Evolutionary conservation across 345 rosid genomes (phyloP), one percentile per base, ranked within the genome.

Genomic region (Salix caprea): DNA sequence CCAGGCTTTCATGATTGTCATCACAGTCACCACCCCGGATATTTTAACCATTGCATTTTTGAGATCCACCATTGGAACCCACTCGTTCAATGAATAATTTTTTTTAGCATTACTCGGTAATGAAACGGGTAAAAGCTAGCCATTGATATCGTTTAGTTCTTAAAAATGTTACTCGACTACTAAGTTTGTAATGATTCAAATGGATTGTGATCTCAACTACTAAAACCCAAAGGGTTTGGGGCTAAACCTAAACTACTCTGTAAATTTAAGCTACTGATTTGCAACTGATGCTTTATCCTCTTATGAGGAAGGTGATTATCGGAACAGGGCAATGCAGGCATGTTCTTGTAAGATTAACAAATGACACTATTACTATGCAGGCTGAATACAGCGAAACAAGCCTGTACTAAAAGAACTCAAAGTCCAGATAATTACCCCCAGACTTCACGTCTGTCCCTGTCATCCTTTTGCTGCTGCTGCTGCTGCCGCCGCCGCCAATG

Each of bases 401-500:
- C 72, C 73, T 66, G 52, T 78, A 56, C 84, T 91, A 95, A 78
- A 96, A 96, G 85, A 96, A 96, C 90, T 96, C 98, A 15, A 96
- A 96, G 87, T 96, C 98, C 74, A 96, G 92, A 87, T 82, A 96
- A 85, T 93, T 90, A 85, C 98, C 99, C 14, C 89, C 96, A 28
- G 97, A 76, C 81, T 88, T 95, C 81, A 87, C 67, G 34, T 91
- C 97, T 44, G 89, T 79, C 52, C 88, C 92, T n/a, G 87, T 86
- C 77, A 87, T 86, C 73, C 91, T 87, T 73, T 91, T 87, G 73
- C 92, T 96, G 72, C 91, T 96, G 76, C 92, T 87, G 73, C 92
- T 96, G 72, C 91, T 96, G 76, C 82, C 91, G 73, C 92, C 93
- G 72, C 91, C 93, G 76, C 82, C 92, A 37, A 90, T 88, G 72